phyloP scores from a whole-genome alignment of 768 basidiomycete genomes.

The Suillus fuscotomentosus region DNA sequence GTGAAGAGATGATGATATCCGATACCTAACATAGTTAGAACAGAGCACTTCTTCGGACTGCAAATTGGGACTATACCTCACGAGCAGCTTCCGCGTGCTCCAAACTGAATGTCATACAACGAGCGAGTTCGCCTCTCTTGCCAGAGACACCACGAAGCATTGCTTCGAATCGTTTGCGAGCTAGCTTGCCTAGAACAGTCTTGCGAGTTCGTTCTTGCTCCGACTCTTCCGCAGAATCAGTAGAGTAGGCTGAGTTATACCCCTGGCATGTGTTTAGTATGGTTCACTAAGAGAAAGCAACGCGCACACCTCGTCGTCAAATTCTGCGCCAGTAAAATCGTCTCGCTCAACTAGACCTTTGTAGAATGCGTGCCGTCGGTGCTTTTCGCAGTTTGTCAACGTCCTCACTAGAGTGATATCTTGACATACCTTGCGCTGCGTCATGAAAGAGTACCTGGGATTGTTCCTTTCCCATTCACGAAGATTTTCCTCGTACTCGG shows the following conservation, averaged over 20 bases:
- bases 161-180: constrained; percentile 82
- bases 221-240: constrained; percentile 92
- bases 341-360: constrained; percentile 63
- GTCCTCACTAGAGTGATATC: constrained; percentile 2
- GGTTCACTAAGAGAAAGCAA: background rate
- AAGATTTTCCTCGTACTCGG: constrained; percentile 71
- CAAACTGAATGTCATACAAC: constrained; percentile 96
- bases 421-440: constrained; percentile 48
- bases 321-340: constrained; percentile 58
- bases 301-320: constrained; percentile 70
- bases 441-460: constrained; percentile 79
- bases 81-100: constrained; percentile 95
- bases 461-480: constrained; percentile 77
- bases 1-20: constrained; percentile 86
- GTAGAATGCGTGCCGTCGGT: constrained; percentile 71
- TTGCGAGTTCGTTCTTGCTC: constrained; percentile 83
- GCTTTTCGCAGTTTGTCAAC: constrained; percentile 37
- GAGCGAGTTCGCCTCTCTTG: constrained; percentile 84
- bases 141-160: constrained; percentile 88
- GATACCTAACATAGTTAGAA: constrained; percentile 56
- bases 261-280: constrained; percentile 45
- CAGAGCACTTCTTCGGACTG: background rate
- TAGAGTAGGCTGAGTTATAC: constrained; percentile 85
- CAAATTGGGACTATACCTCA: constrained; percentile 53
- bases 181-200: constrained; percentile 73